Percentiles rank a stretch among this genome's conserved stretches.
Conservation (phyloP, 2,329 filamentous ascomycete genomes). For the Remersonia thermophila region DNA sequence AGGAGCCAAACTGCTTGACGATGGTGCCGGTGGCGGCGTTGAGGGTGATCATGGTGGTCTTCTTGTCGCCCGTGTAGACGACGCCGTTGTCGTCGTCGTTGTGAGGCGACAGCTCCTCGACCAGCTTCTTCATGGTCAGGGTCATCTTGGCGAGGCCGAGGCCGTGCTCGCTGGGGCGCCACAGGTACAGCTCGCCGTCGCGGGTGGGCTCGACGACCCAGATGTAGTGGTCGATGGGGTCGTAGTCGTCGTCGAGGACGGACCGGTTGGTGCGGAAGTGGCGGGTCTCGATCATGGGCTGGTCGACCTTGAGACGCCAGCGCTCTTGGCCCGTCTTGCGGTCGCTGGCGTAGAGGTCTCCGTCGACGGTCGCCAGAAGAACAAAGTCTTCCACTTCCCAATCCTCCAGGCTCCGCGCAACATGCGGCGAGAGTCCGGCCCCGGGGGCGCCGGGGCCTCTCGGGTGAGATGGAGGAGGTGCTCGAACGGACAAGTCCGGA, state of each 20-base stretch:
- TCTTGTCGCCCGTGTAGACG: slow-evolving; percentile 84
- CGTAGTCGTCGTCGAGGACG: slow-evolving; percentile 43
- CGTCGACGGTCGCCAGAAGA: slow-evolving; percentile 98
- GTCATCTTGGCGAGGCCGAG: slow-evolving; percentile 52
- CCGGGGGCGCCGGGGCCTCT: slow-evolving; percentile 40
- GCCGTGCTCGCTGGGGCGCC: slow-evolving; percentile 53
- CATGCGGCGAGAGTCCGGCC: slow-evolving; percentile 65
- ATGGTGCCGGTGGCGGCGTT: slow-evolving; percentile 77
- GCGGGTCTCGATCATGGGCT: slow-evolving; percentile 81
- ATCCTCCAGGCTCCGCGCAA: slow-evolving; percentile 95
- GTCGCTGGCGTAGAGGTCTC: slow-evolving; percentile 84
- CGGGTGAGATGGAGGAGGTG: slow-evolving; percentile 63
- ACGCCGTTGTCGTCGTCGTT: slow-evolving; percentile 63
- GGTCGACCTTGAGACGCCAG: slow-evolving; percentile 76
- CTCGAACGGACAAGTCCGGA: slow-evolving; percentile 87
- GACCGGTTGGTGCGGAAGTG: slow-evolving; percentile 65
- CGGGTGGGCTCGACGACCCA: slow-evolving; percentile 92
- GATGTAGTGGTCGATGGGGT: slow-evolving; percentile 68
- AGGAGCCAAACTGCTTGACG: slow-evolving; percentile 70
- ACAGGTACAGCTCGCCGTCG: slow-evolving; percentile 78
- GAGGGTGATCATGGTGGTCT: slow-evolving; percentile 77
- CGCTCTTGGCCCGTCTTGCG: slow-evolving; percentile 70
- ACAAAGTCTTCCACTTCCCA: slow-evolving; percentile 99
- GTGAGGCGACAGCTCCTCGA: slow-evolving; percentile 72
- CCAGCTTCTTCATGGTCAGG: slow-evolving; percentile 72